These are phyloP conservation scores for Cladosporium sp. DNA, from an alignment of 2,329 filamentous ascomycete genomes.

Conservation along the genomic window DNA sequence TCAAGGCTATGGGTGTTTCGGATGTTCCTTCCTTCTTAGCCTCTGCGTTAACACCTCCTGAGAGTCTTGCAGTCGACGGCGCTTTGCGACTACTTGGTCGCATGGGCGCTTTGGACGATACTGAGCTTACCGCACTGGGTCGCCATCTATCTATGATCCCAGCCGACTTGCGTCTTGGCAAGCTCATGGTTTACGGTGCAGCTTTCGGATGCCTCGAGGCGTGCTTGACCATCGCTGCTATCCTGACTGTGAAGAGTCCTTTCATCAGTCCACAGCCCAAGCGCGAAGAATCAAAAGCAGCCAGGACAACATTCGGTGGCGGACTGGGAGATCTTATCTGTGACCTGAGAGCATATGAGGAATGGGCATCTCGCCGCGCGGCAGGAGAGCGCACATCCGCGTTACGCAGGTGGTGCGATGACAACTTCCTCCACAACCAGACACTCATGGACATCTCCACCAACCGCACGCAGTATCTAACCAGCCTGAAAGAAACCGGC, in stretches of 20 bases:
- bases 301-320: slow-evolving; percentile 72
- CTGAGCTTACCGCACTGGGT: slow-evolving; percentile 85
- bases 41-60: slow-evolving; percentile 85
- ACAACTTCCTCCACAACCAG: slow-evolving; percentile 80
- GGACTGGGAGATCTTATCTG: slow-evolving; percentile 83
- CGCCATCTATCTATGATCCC: slow-evolving; percentile 94
- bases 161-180: slow-evolving; percentile 86
- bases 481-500: slow-evolving; percentile 80
- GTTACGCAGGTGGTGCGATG: slow-evolving; percentile 75
- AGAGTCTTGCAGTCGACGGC: slow-evolving; percentile 79
- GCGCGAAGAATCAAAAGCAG: slow-evolving; percentile 76
- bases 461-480: slow-evolving; percentile 81
- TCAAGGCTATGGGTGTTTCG: slow-evolving; percentile 88
- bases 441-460: slow-evolving; percentile 86
- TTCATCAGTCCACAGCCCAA: slow-evolving; percentile 83
- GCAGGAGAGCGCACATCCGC: slow-evolving; percentile 59
- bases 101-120: slow-evolving; percentile 85
- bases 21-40: slow-evolving; percentile 81
- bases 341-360: slow-evolving; percentile 78
- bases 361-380: slow-evolving; percentile 71
- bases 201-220: slow-evolving; percentile 92
- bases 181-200: slow-evolving; percentile 91
- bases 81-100: slow-evolving; percentile 75
- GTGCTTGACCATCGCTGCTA: slow-evolving; percentile 83
- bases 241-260: slow-evolving; percentile 84